Percentiles rank a stretch among this genome's conserved stretches.
Evolutionary conservation across 2,329 filamentous ascomycete species (phyloP).

Genomic region (Sclerotinia borealis): DNA sequence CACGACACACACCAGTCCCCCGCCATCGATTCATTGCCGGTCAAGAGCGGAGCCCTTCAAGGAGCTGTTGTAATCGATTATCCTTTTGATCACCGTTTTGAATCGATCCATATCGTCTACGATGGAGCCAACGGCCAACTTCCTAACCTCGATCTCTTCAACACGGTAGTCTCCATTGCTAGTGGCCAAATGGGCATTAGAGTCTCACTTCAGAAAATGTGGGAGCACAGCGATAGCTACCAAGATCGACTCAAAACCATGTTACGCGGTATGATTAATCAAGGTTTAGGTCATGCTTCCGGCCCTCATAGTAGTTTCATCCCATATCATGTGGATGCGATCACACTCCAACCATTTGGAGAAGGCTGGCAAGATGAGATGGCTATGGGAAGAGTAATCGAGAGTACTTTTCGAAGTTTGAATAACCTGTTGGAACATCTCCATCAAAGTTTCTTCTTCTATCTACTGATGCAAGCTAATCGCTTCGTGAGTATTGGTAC

Average conservation of each 20-base stretch:
- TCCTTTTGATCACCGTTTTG: constrained; percentile 75
- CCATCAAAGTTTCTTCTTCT: constrained; percentile 99
- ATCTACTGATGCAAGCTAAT: constrained; percentile 83
- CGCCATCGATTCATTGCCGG: constrained; percentile 66
- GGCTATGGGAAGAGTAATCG: constrained; percentile 82
- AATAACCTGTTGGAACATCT: constrained; percentile 96
- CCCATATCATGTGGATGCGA: constrained; percentile 93
- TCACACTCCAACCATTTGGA: constrained; percentile 85
- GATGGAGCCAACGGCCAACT: constrained; percentile 94
- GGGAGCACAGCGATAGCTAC: constrained; percentile 70
- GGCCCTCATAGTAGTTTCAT: constrained; percentile 95
- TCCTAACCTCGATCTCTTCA: constrained; percentile 92
- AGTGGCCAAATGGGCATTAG: constrained; percentile 87
- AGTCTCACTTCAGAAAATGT: constrained; percentile 80
- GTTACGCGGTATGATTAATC: constrained; percentile 85
- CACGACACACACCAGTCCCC: constrained; percentile 77
- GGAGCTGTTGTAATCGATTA: constrained; percentile 93
- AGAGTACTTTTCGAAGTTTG: constrained; percentile 85
- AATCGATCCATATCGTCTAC: constrained; percentile 85
- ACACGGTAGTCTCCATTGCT: constrained; percentile 84
- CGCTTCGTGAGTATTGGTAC: constrained; percentile 97
- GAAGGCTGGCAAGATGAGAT: constrained; percentile 97
- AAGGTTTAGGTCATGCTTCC: constrained; percentile 81
- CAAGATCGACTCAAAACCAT: constrained; percentile 78
- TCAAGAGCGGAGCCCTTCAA: constrained; percentile 91